Evolutionary conservation across 1,284 basidiomycete genomes (phyloP), one percentile per base, ranked within the genome.

Genomic region (Pseudozyma pruni): DNA sequence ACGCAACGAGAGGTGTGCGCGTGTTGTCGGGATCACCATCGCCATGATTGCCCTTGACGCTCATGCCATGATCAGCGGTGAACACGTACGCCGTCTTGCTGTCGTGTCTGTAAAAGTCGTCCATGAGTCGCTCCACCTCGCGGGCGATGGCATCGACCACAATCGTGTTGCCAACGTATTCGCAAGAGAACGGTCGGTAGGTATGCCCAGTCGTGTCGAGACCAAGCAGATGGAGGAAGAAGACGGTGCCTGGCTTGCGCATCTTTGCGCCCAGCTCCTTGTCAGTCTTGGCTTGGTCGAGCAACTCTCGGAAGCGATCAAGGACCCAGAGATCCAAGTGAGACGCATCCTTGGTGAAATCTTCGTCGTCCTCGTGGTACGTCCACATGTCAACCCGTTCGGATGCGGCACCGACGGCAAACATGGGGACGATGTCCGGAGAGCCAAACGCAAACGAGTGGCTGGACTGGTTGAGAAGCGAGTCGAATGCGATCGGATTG

Each of bases 31-130:
- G 92, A 72, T 94, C 89, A 27, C 92, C 92, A 74, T 94, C 92
- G 3, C 92, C 92, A 66, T 94, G 92, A 76, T 93, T 94, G 23
- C 92, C 92, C 55, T 93, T 90, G 39, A 86, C 87, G 8, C 90
- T 91, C 92, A 94, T 94, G 6, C 92, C 92, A 79, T 94, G 92
- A 80, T 94, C 92, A 0, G 93, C 91, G 4, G 91, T 93, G 79
- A 94, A 93, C 37, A 94, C 83, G 75, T 87, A 94, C 35, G 88
- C 88, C 0, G 92, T 94, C 48, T 89, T 87, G 6, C 64, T 69
- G 25, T 80, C 78, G 22, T 88, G 83, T 55, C 90, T 88, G 35
- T 83, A 81, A 76, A 89, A 94, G 3, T 87, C 85, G 1, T 83
- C 80, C 31, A 94, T 83, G 11, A 91, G 83, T 34, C 83, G 74